A percentile compares a stretch with the other conserved stretches of the same genome.
Conservation (phyloP, 331 rosid species). For the Prunus yedoensis region DNA sequence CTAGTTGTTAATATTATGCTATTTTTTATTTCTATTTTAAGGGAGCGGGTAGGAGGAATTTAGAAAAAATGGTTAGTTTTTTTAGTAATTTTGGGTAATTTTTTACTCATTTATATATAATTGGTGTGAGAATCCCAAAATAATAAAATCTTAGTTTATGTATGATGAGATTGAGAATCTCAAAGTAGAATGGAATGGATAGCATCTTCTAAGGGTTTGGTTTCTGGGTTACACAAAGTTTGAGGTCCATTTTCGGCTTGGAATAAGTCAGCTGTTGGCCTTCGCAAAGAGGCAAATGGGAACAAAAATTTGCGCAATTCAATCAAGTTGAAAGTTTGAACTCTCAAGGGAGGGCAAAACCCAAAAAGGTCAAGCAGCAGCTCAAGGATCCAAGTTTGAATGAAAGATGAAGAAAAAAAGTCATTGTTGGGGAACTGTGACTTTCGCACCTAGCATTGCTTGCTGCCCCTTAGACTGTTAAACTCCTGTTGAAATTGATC, state of each 20-base stretch:
- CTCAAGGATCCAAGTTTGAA: constrained; percentile 45
- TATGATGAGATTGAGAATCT: constrained; percentile 32
- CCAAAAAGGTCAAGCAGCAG: constrained; percentile 25
- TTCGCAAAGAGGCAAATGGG: constrained; percentile 18
- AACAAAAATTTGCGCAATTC: background rate
- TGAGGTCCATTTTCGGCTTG: constrained; percentile 21
- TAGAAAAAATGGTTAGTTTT: background rate
- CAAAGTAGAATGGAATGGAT: constrained; percentile 24
- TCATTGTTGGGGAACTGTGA: constrained; percentile 8
- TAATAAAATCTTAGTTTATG: constrained; percentile 2
- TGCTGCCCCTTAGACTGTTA: too few species aligned
- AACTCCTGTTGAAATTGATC: background rate
- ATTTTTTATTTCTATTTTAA: background rate
- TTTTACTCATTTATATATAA: background rate
- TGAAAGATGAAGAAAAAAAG: constrained; percentile 12
- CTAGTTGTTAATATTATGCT: background rate
- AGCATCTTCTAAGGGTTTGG: constrained; percentile 3
- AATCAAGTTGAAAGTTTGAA: constrained; percentile 27
- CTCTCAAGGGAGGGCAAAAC: constrained; percentile 31
- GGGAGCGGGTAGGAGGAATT: background rate
- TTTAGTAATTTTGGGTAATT: background rate
- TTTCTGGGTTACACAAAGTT: constrained; percentile 12
- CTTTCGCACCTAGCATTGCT: background rate
- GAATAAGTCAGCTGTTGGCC: constrained; percentile 25
- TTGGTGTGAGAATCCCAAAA: constrained; percentile 11